A percentile compares a stretch with the other conserved stretches of the same genome.
phyloP scores from a whole-genome alignment of 1,139 yeast species.

The Hemisphaericaspora xylanilytica region DNA sequence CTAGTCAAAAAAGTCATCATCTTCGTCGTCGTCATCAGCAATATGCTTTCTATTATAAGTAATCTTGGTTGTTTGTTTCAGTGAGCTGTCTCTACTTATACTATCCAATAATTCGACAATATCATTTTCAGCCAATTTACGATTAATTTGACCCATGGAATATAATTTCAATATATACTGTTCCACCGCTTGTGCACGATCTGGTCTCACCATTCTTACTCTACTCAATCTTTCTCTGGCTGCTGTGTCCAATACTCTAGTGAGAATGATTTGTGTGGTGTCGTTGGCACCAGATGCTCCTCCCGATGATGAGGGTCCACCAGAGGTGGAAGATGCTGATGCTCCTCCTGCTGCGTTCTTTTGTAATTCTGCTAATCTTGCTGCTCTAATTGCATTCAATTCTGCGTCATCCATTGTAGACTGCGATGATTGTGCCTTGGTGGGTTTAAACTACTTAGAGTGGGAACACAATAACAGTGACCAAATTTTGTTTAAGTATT shows the following conservation, averaged over 20 bases:
- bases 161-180: constrained; percentile 70
- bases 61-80: constrained; percentile 61
- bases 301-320: constrained; percentile 4
- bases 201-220: constrained; percentile 86
- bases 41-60: constrained; percentile 28
- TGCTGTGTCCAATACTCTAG: constrained; percentile 71
- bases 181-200: constrained; percentile 89
- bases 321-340: constrained; percentile 18
- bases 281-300: constrained; percentile 23
- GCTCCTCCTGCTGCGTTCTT: constrained; percentile 45
- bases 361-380: constrained; percentile 81
- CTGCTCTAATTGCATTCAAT: constrained; percentile 82
- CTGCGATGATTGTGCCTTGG: too few relatives aligned
- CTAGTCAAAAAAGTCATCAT: constrained; percentile 34
- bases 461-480: too few relatives aligned
- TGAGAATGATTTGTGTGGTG: constrained; percentile 43
- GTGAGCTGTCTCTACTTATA: constrained; percentile 73
- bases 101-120: constrained; percentile 82
- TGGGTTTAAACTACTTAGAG: too few relatives aligned
- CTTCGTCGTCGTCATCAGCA: constrained; percentile 23
- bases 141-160: constrained; percentile 73
- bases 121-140: constrained; percentile 74
- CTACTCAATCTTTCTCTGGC: constrained; percentile 89
- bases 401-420: constrained; percentile 69
- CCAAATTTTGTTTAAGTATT: too few relatives aligned